Conservation (phyloP, 768 basidiomycete genomes). For the Podaxis sp. region DNA sequence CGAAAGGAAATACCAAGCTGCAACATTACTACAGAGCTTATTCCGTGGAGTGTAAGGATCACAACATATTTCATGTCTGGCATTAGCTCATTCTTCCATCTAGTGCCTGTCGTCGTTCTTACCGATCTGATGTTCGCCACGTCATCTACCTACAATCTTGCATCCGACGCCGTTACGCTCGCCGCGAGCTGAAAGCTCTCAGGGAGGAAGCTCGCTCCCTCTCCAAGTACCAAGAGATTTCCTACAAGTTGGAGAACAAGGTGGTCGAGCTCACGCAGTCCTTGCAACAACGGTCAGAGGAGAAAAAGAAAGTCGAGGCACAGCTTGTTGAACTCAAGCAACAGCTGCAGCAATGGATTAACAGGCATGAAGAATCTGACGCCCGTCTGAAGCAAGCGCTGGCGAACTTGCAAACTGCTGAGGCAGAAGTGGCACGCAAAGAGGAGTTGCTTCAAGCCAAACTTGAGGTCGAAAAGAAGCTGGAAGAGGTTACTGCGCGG, state of each 20-base stretch:
- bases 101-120: slow-evolving; percentile 55
- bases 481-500: slow-evolving; percentile 76
- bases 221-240: slow-evolving; percentile 98
- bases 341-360: slow-evolving; percentile 82
- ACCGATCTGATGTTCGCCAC: slow-evolving; percentile 60
- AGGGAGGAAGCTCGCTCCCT: slow-evolving; percentile 94
- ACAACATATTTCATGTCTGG: neutral
- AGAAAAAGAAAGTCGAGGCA: slow-evolving; percentile 85
- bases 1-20: slow-evolving; percentile 57
- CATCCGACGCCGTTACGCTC: slow-evolving; percentile 83
- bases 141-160: slow-evolving; percentile 91
- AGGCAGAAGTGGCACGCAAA: slow-evolving; percentile 68
- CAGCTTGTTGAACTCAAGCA: slow-evolving; percentile 79
- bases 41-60: slow-evolving; percentile 82
- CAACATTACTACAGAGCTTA: slow-evolving; percentile 75
- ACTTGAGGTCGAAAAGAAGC: slow-evolving; percentile 71
- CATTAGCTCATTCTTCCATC: slow-evolving; percentile 17
- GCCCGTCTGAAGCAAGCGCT: slow-evolving; percentile 71
- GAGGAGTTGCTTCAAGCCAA: slow-evolving; percentile 77
- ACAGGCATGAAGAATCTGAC: slow-evolving; percentile 87
- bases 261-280: slow-evolving; percentile 97
- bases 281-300: slow-evolving; percentile 85
- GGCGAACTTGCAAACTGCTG: slow-evolving; percentile 63
- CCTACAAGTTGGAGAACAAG: slow-evolving; percentile 97
- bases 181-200: slow-evolving; percentile 80